Evolutionary conservation across 169 alveolate species (phyloP), one percentile per base, ranked within the genome.

Genomic region (Eimeria necatrix): DNA sequence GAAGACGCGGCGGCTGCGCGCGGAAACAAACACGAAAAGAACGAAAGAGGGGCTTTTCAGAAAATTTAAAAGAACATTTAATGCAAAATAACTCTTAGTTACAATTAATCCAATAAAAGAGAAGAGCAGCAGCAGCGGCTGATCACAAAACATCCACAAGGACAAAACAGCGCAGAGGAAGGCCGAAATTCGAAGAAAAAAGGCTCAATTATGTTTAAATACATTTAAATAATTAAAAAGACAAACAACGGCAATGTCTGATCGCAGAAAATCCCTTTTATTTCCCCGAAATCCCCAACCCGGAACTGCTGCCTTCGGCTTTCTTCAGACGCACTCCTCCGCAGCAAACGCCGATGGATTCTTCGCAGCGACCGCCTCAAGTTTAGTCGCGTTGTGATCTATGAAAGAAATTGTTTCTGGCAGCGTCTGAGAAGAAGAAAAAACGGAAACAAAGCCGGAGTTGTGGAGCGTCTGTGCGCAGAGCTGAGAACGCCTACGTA

Each of bases 1-100:
- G 90, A 90, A 90, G 24, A 90, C 90, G 61, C 94, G 94, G 26
- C 94, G 94, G 64, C 94, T 90, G 94, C 64, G 48, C 73, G 80
- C n/a, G 22, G 9, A 32, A 24, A 22, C n/a, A 68, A n/a, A 68
- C 46, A 68, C 48, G 18, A 48, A 32, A 18, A 6, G 80, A 2
- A 24, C 80, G 4, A 10, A 56, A 56, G 20, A 56, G 20, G 20
- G 0, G 68, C 12, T 10, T 56, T 18, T 56, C 2, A 56, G 20
- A 10, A 56, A 14, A 1, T 0, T 56, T 18, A 0, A 32, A 32
- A 32, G 41, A 32, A 32, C 2, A 32, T 32, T 32, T 32, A 32
- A 32, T 32, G 41, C 41, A 32, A 32, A 32, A 32, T 32, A 32
- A 32, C 41, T 32, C 41, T 32, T 32, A 32, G 41, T 32, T 32